Evolutionary conservation across 495 filamentous ascomycete species (phyloP).

Genomic region (Terfezia claveryi): DNA sequence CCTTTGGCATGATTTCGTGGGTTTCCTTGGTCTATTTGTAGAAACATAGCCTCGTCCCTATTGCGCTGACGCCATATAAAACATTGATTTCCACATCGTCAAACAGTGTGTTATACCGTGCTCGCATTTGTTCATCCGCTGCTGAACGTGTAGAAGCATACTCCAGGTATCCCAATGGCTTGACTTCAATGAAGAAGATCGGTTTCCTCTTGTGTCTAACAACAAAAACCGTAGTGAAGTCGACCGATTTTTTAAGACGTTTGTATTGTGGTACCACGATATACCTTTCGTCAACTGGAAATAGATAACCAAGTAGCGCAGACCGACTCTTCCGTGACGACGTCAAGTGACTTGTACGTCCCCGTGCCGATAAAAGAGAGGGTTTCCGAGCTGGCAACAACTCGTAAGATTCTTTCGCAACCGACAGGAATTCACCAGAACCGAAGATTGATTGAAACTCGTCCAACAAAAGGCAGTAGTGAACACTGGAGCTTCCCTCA

Average conservation of each 20-base stretch:
- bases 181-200: conserved; percentile 1
- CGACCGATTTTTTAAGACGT: background rate
- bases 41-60: background rate
- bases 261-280: background rate
- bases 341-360: too few relatives aligned
- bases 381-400: too few relatives aligned
- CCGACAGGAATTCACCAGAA: too few relatives aligned
- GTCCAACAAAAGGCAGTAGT: too few relatives aligned
- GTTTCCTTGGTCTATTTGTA: background rate
- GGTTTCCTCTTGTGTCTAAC: background rate
- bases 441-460: too few relatives aligned
- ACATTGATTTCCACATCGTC: background rate
- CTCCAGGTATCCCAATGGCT: background rate
- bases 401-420: too few relatives aligned
- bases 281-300: conserved; percentile 1
- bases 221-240: conserved; percentile 1
- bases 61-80: background rate
- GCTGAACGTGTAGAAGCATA: background rate
- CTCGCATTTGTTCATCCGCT: background rate
- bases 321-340: too few relatives aligned
- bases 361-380: too few relatives aligned
- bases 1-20: background rate
- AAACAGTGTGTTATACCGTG: background rate
- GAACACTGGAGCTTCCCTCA: too few relatives aligned
- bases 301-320: conserved; percentile 1